Percentiles rank a stretch among this genome's conserved stretches.
Evolutionary conservation across 345 rosid genomes (phyloP).

Genomic region (Eucalyptus polyanthemos): DNA sequence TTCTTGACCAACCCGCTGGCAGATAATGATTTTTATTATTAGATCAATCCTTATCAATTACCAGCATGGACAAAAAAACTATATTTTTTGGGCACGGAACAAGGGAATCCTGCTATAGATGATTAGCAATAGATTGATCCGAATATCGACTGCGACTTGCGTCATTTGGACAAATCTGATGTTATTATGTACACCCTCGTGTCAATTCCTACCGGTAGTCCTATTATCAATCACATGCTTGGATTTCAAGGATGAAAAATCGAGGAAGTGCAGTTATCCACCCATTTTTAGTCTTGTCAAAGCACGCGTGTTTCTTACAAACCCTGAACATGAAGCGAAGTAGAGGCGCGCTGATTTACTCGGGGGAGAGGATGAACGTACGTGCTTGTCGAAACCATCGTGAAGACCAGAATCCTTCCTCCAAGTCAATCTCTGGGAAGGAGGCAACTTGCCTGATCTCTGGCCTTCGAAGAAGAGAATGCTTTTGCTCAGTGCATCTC

Average conservation of each 20-base stretch:
- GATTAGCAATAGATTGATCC: not conserved
- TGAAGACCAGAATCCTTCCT: conserved; percentile 44
- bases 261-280: not conserved
- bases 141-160: not conserved
- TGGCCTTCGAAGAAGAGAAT: conserved; percentile 68
- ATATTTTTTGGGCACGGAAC: not conserved
- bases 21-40: not conserved
- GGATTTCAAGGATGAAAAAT: not conserved
- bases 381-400: conserved; percentile 29
- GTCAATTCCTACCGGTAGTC: too few species aligned
- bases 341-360: not conserved
- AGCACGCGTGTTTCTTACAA: not conserved
- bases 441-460: conserved; percentile 45
- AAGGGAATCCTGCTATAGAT: not conserved
- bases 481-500: conserved; percentile 46
- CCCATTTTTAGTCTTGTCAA: not conserved
- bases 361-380: not conserved
- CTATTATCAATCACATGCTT: not conserved
- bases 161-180: not conserved
- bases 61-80: not conserved
- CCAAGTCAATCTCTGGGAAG: conserved; percentile 44
- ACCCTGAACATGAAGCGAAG: not conserved
- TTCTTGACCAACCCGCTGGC: not conserved
- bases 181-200: not conserved
- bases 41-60: not conserved